Base-by-base conservation (phyloP, 148 eudicot species). In the Fagopyrum esculentum region DNA sequence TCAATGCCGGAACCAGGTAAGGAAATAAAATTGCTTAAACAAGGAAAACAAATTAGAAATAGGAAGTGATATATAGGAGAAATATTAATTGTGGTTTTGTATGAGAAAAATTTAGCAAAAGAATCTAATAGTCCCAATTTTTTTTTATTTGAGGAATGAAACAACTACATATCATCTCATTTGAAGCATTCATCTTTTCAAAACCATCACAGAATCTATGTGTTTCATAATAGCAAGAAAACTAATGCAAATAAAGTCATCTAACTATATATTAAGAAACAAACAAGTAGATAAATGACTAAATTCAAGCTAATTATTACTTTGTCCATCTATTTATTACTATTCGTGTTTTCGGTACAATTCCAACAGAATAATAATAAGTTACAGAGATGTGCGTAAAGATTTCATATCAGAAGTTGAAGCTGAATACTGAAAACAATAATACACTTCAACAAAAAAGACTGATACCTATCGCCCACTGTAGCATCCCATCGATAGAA, bases 401-500 rank as follows among this genome's bases (percentile, higher is more conserved):
- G 55, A 49, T 19, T 48, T 6, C 30, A 45, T n/a, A n/a, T n/a
- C 7, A 30, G 70, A 64, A 40, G 46, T 48, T 8, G 22, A 10
- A 29, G 40, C 26, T 48, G 56, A 9, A 45, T 71, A 19, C 29
- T 19, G 55, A 48, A 49, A 48, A 71, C 51, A 57, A 19, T 48
- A 45, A 6, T 49, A 48, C 29, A 50, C 43, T 17, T 6, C 2
- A 44, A 59, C 15, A 30, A 46, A 35, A 77, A 51, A 59, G 57
- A 66, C 35, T 0, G 43, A 45, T 89, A 93, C 97, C 98, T 56
- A 93, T 91, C 35, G 97, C 93, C 98, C 98, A 93, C 80, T 93
- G 97, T 57, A 93, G 76, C 92, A 91, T 93, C 49, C 91, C 92
- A 35, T 93, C 98, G n/a, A 93, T 88, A 71, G 97, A 88, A 69